Evolutionary conservation across 2,329 filamentous ascomycete species (phyloP).

Genomic region (Fusarium sp.): DNA sequence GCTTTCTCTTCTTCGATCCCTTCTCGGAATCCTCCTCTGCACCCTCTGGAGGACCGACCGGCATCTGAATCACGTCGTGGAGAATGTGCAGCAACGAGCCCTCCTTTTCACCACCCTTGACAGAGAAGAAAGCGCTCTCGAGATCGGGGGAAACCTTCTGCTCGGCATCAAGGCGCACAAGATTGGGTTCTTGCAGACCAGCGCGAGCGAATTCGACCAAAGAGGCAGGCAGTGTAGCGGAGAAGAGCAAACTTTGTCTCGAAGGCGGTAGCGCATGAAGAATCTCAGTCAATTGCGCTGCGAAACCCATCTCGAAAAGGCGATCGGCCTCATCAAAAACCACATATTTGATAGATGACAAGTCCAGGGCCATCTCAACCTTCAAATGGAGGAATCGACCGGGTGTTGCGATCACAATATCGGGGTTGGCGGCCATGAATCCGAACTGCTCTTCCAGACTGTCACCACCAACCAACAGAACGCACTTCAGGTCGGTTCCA

Average conservation of each 20-base stretch:
- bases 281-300: constrained; percentile 92
- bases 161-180: constrained; percentile 92
- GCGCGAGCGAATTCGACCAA: constrained; percentile 96
- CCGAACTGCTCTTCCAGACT: constrained; percentile 95
- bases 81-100: constrained; percentile 89
- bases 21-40: constrained; percentile 59
- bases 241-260: constrained; percentile 93
- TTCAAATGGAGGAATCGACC: constrained; percentile 97
- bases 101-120: constrained; percentile 95
- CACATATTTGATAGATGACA: constrained; percentile 92
- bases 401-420: constrained; percentile 96
- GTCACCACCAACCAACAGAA: constrained; percentile 93
- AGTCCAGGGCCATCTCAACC: constrained; percentile 92
- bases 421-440: constrained; percentile 92
- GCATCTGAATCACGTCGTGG: constrained; percentile 93
- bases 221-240: constrained; percentile 92
- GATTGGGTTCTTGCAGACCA: constrained; percentile 89
- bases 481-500: constrained; percentile 91
- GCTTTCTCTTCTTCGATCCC: constrained; percentile 78
- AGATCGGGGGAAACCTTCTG: constrained; percentile 96
- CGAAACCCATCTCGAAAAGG: constrained; percentile 98
- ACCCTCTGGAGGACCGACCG: constrained; percentile 71
- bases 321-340: constrained; percentile 98
- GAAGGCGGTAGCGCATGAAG: constrained; percentile 85
- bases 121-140: constrained; percentile 93